Base-by-base conservation (phyloP, 2,329 filamentous ascomycete genomes). In the Purpureocillium takamizusanense region DNA sequence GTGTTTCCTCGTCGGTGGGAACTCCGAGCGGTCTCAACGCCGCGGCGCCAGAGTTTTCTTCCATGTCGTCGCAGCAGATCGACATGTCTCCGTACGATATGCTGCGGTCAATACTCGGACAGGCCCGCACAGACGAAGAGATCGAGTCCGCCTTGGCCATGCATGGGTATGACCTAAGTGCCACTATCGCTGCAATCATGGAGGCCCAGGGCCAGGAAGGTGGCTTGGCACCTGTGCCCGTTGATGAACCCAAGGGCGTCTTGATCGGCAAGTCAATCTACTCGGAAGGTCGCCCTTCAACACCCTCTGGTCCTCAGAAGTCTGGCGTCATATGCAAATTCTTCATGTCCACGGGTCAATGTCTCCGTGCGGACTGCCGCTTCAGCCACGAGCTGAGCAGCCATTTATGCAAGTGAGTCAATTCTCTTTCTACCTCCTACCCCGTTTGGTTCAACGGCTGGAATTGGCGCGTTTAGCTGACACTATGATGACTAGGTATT, bases 11-110 rank as follows among this genome's bases (percentile, higher is more conserved):
- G 17, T 85, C 81, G 7, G 62, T 76, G 31, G 73, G 78, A 28
- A 78, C 75, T 9, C 71, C 83, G 13, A 87, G 81, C 47, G 79
- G 76, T 27, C 72, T 90, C 43, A 89, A 87, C 53, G 82, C 80
- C 32, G 83, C 83, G 12, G 86, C 86, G 5, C 83, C 89, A 17
- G 88, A 95, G 58, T 95, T 78, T 50, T 72, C 74, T 1, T 67
- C 63, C 45, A 58, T 66, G 56, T 68, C 72, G 25, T 65, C 72
- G 36, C 76, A 82, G 56, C 83, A 84, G 53, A 77, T 79, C 40
- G 89, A 97, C 54, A 97, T 98, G 90, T 94, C 86, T 42, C 90
- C 92, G 1, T 95, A 95, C 62, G 92, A 98, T 57, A 97, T 98
- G 77, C 72, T 98, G 40, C 85, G 92, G 44, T 95, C 90, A 6